Evolutionary conservation across 2,329 filamentous ascomycete species (phyloP).

Genomic region (Chrysoporthe cubensis): DNA sequence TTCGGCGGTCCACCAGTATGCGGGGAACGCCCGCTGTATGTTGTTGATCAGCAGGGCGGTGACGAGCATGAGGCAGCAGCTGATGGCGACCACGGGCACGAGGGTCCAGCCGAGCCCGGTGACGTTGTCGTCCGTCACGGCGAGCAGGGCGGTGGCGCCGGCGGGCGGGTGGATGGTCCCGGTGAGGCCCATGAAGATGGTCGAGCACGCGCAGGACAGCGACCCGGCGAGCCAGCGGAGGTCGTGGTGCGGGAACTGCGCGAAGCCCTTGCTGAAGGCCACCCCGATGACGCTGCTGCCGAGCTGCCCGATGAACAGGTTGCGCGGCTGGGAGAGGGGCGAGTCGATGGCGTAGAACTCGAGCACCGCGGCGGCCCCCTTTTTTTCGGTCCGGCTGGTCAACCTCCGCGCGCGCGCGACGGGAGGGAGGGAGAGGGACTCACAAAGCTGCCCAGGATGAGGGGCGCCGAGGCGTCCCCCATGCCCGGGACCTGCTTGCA

Average conservation of each 20-base stretch:
- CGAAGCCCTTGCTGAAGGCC: slow-evolving; percentile 67
- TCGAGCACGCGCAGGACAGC: slow-evolving; percentile 66
- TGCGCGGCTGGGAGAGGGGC: slow-evolving; percentile 74
- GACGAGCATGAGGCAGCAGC: slow-evolving; percentile 62
- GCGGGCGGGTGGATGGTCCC: slow-evolving; percentile 76
- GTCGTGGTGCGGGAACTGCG: slow-evolving; percentile 48
- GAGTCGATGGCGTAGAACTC: slow-evolving; percentile 74
- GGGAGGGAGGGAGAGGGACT: slow-evolving; percentile 37
- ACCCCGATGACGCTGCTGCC: slow-evolving; percentile 65
- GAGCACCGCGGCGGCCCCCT: slow-evolving; percentile 78
- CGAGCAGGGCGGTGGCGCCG: slow-evolving; percentile 73
- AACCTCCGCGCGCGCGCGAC: slow-evolving; percentile 4
- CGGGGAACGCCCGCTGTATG: slow-evolving; percentile 66
- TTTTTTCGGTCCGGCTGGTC: background rate
- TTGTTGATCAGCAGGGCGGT: slow-evolving; percentile 72
- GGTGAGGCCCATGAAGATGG: slow-evolving; percentile 68
- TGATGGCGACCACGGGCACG: slow-evolving; percentile 65
- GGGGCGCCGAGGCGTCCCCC: slow-evolving; percentile 54
- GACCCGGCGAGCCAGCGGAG: slow-evolving; percentile 68
- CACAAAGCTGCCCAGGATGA: slow-evolving; percentile 74
- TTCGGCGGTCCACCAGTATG: slow-evolving; percentile 70
- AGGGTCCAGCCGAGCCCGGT: slow-evolving; percentile 69
- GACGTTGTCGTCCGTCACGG: slow-evolving; percentile 61
- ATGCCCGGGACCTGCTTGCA: slow-evolving; percentile 60
- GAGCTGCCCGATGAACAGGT: slow-evolving; percentile 69